Evolutionary conservation across 495 filamentous ascomycete genomes (phyloP), one percentile per base, ranked within the genome.

Genomic region (Xylaria telfairii): DNA sequence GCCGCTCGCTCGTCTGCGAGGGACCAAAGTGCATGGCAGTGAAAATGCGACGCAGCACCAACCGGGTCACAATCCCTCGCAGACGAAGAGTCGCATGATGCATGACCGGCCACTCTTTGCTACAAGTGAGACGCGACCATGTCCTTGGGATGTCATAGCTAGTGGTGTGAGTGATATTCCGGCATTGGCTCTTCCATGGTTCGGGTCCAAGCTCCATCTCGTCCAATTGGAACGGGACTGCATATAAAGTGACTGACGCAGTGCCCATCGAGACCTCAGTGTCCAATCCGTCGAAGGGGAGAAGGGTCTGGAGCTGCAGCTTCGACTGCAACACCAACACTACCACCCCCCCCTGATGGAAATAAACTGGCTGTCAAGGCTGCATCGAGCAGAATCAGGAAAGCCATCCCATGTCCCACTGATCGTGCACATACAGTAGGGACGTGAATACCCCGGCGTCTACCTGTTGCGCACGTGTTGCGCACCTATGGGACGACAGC

Each of bases 131-230:
- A 69, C 46, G 42, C 57, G 42, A 21, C 54, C 56, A 47, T 69
- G 32, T 63, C 57, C 57, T 63, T 62, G 56, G 67, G 54, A 41
- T 7, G 47, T 34, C n/a, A 32, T 39, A 62, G 26, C n/a, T 61
- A 21, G 32, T 69, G 57, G 54, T 63, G 56, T 69, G 67, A 69
- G 67, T 63, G 67, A 69, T 69, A 63, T 69, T 69, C 57, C 57
- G 46, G 24, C 30, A 17, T 51, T 56, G 42, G 28, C 17, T 9
- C 15, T 3, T 51, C 44, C 26, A 21, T 42, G 67, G 67, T 62
- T 69, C 46, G 67, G 67, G 54, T 60, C 57, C 4, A 37, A 51
- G 21, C 34, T 32, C 47, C 32, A 17, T 26, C 19, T 41, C 19
- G 54, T 44, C 67, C 46, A 51, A 69, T 69, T 62, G 39, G 46